Evolutionary conservation across 148 eudicot species (phyloP).

Genomic region (Suaeda aralocaspica): DNA sequence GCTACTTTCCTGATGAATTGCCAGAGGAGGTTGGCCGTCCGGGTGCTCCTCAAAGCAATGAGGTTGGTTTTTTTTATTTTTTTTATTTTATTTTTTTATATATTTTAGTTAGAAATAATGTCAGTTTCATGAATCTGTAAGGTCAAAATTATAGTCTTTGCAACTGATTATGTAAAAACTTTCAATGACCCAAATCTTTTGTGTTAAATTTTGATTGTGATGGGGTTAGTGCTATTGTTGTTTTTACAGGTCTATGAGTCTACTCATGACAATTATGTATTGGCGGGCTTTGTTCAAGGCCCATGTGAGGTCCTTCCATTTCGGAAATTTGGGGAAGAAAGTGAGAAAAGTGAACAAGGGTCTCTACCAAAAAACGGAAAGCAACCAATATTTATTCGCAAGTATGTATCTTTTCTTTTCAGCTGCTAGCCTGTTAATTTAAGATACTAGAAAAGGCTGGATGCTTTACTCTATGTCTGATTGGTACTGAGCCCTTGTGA

Average conservation of each 20-base stretch:
- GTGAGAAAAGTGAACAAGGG: slow-evolving; percentile 35
- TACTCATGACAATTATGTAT: slow-evolving; percentile 45
- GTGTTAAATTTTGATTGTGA: slow-evolving; percentile 9
- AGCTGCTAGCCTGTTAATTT: not conserved
- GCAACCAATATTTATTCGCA: slow-evolving; percentile 63
- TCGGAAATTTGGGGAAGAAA: slow-evolving; percentile 56
- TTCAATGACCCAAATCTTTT: not conserved
- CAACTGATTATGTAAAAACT: not conserved
- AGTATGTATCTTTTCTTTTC: slow-evolving; percentile 37
- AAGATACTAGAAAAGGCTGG: not conserved
- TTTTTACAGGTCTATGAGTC: slow-evolving; percentile 79
- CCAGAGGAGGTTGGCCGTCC: slow-evolving; percentile 91
- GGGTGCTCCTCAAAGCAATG: slow-evolving; percentile 73
- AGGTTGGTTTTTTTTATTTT: slow-evolving; percentile 45
- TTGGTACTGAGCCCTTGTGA: not conserved
- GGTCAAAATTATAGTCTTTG: not conserved
- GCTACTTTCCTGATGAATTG: slow-evolving; percentile 88
- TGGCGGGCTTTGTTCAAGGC: slow-evolving; percentile 66
- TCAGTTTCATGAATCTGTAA: not conserved
- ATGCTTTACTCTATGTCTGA: not conserved
- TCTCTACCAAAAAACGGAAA: slow-evolving; percentile 30
- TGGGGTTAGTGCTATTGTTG: not conserved
- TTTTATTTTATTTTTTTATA: too few relatives aligned
- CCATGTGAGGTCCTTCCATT: slow-evolving; percentile 83
- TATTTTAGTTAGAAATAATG: slow-evolving; percentile 2